Base-by-base conservation (phyloP, 495 filamentous ascomycete species). In the Penicillium canariense region DNA sequence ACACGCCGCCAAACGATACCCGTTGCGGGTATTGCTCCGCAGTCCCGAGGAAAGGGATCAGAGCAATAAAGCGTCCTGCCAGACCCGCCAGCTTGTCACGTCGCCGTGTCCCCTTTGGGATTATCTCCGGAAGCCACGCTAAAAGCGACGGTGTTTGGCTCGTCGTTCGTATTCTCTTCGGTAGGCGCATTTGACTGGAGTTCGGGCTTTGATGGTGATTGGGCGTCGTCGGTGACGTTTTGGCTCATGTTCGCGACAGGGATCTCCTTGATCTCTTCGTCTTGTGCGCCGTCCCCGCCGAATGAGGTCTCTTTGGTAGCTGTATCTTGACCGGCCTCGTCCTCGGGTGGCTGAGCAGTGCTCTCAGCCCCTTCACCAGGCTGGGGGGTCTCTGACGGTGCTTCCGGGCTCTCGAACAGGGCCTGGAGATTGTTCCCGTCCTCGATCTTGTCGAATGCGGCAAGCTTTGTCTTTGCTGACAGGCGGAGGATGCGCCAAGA, bases 401-500 rank as follows among this genome's bases (percentile, higher is more conserved):
- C 56, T 22, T 73, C 61, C 34, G 68, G 54, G 10, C 32, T 52
- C 50, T 78, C 72, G 45, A 85, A 80, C n/a, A 87, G 70, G 17
- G 63, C 59, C 35, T 79, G 66, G 31, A 87, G 58, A 39, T 88
- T 89, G 58, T 88, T 86, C 36, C 85, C 87, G 59, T 91, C 84
- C 15, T 95, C 91, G 15, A 96, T 85, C 66, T 88, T 89, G 65
- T 96, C 90, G 63, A 97, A 96, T 11, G 83, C 65, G 34, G 80
- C 78, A 25, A 97, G 81, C 58, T 85, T 87, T 57, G 73, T 82
- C 60, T 79, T 85, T 35, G 84, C 81, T 4, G 90, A 87, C 50
- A 96, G 81, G 32, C 94, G 83, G 40, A 97, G 73, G 17, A 87
- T 85, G 55, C 90, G 82, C 94, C 94, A 98, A 27, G 83, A 86